Base-by-base conservation (phyloP, 495 filamentous ascomycete genomes). In the Aspergillus olivimuriae region DNA sequence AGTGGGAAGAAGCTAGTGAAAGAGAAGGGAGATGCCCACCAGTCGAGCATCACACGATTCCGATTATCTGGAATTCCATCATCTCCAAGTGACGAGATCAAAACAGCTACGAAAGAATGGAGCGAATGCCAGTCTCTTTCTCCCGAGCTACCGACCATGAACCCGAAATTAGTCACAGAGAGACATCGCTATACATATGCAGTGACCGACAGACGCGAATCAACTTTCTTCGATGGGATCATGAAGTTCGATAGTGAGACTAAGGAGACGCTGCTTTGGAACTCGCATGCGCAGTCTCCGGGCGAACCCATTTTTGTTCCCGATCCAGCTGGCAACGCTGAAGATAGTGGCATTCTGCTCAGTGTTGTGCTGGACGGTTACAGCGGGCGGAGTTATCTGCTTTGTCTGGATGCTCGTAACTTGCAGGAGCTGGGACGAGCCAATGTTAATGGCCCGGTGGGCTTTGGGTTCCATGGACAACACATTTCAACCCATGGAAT, bases 221-320 rank as follows among this genome's bases (percentile, higher is more conserved):
- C 77, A 8, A 78, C 80, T 0, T 65, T 87, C 20, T 56, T 82
- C 4, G 85, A 89, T 46, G 73, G 74, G 0, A 73, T 92, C 17
- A 67, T 76, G 40, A 91, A 90, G 52, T 76, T 80, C 26, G 84
- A 91, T 56, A 69, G 69, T 4, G 57, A 64, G 10, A 83, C 76
- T 0, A 59, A 71, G 20, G 62, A 68, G 34, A 50, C 62, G 1
- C 32, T 59, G 2, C 58, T 62, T n/a, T 88, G 81, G 86, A 60
- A 65, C 2, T 62, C 57, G 9, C 68, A 75, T 36, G 83, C 74
- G 0, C 83, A 89, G 38, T 83, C 76, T 0, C 82, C 86, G 0
- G 81, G 85, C 3, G 86, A 91, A 52, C 70, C 84, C 0, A 81
- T 90, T 34, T 89, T 91, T 47, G 67, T 90, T 0, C 68, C 78